phyloP scores from a whole-genome alignment of 345 rosid genomes.

The Dipteronia dyeriana region DNA sequence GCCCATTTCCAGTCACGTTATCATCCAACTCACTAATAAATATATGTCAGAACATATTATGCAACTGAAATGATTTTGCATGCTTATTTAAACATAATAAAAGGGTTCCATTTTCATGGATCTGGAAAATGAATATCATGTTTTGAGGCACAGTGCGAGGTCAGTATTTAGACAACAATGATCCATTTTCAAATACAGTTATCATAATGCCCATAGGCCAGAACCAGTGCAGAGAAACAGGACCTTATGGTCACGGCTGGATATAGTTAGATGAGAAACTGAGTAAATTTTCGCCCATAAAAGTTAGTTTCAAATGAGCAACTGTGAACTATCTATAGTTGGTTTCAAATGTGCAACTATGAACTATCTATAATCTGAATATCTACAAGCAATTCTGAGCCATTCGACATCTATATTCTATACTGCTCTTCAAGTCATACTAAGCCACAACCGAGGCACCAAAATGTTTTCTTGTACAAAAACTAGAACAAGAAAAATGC shows the following conservation, averaged over 20 bases:
- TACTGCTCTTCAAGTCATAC: background rate
- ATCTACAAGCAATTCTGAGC: background rate
- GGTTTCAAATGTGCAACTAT: background rate
- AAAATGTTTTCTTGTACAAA: background rate
- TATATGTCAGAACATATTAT: background rate
- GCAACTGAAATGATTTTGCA: background rate
- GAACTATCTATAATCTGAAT: background rate
- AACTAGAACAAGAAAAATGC: background rate
- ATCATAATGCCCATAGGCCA: background rate
- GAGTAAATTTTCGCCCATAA: background rate
- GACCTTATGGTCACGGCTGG: background rate
- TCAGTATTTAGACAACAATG: background rate
- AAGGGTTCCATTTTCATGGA: background rate
- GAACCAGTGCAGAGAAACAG: background rate
- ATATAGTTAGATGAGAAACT: background rate
- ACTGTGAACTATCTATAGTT: background rate
- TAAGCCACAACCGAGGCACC: slow-evolving; percentile 7
- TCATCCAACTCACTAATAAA: background rate
- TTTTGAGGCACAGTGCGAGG: background rate
- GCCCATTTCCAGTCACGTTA: background rate
- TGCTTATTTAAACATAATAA: background rate
- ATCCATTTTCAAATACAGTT: background rate
- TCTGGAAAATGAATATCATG: background rate
- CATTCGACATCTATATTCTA: background rate
- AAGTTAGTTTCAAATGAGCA: background rate